Evolutionary conservation across 2,329 filamentous ascomycete species (phyloP).

Genomic region (Epichloe uncinata): DNA sequence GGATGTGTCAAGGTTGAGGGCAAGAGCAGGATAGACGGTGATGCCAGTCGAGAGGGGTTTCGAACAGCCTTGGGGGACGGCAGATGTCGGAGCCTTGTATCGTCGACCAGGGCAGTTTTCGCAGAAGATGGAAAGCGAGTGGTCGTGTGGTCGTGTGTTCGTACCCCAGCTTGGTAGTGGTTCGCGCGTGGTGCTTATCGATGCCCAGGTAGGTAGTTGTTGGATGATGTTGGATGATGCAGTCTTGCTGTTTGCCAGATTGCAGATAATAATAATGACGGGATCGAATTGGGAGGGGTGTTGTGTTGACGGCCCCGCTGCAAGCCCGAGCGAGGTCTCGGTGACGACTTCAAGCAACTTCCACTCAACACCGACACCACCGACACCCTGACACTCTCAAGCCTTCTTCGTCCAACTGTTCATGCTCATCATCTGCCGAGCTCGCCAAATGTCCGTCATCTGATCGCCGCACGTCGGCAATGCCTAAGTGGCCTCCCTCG

Average conservation of each 20-base stretch:
- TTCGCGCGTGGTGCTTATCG: conserved; percentile 1
- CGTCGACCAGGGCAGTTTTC: background rate
- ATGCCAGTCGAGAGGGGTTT: background rate
- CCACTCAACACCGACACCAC: background rate
- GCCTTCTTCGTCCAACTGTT: no score
- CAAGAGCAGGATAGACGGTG: background rate
- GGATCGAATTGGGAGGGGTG: no score
- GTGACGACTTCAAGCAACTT: conserved; percentile 5
- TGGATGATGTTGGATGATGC: background rate
- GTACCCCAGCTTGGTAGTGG: background rate
- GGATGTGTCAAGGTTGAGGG: background rate
- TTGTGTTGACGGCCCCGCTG: background rate
- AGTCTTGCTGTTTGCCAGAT: background rate
- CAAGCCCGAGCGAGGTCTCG: background rate
- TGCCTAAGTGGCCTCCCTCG: conserved; percentile 1
- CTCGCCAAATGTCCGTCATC: background rate
- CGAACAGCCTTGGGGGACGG: background rate
- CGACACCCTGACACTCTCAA: background rate
- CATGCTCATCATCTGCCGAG: background rate
- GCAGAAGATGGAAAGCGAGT: background rate
- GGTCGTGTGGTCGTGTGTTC: background rate
- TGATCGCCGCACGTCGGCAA: conserved; percentile 2
- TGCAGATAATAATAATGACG: no score
- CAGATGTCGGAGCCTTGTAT: background rate
- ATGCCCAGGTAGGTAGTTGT: background rate